Conservation (phyloP, 176 grass and related monocot genomes). For the Guadua angustifolia region DNA sequence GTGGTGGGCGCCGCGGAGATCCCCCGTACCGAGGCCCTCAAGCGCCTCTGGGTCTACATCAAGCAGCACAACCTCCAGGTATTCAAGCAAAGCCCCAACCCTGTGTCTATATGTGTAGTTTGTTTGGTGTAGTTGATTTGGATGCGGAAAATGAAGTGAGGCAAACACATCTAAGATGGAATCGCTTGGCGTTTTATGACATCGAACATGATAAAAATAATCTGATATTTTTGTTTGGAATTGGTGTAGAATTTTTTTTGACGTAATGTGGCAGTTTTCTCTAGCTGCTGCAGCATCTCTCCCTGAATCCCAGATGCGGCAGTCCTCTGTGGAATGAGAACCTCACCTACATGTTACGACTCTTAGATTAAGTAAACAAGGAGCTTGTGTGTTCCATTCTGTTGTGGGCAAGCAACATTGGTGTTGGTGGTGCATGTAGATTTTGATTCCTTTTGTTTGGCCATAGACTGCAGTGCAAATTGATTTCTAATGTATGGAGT, state of each 20-base stretch:
- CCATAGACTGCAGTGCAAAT: background rate
- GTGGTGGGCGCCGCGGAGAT: slow-evolving; percentile 71
- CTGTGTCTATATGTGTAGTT: background rate
- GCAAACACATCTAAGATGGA: background rate
- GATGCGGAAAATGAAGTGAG: background rate
- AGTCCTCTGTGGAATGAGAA: background rate
- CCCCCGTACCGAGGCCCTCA: slow-evolving; percentile 81
- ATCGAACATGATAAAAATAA: background rate
- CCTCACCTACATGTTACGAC: background rate
- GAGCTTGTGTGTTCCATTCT: background rate
- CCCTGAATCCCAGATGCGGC: background rate
- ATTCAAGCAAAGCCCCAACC: slow-evolving; percentile 2
- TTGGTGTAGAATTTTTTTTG: background rate
- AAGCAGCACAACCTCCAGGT: slow-evolving; percentile 90
- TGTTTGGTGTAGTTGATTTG: background rate
- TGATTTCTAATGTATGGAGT: too few species aligned
- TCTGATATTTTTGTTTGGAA: background rate
- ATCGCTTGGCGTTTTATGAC: background rate
- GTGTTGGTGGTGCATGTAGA: background rate
- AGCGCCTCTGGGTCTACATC: slow-evolving; percentile 89
- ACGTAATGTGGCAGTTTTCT: background rate
- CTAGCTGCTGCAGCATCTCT: background rate
- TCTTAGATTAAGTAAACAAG: background rate
- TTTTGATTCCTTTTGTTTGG: background rate
- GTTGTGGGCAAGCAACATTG: background rate